Evolutionary conservation across 2,329 filamentous ascomycete genomes (phyloP).

Genomic region (Fusarium guadeloupense): DNA sequence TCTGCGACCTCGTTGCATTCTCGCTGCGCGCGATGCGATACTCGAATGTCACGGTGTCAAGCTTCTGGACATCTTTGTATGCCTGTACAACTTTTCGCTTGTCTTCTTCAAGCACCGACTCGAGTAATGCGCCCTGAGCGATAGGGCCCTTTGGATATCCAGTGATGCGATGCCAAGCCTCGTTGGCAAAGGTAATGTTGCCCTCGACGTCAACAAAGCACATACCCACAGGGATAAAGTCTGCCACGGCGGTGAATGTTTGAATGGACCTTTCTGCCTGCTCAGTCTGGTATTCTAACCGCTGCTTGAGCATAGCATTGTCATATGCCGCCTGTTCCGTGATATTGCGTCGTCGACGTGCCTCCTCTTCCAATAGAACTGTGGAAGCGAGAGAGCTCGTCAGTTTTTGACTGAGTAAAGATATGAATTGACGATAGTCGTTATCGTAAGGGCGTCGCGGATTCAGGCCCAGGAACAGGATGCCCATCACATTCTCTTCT

Average conservation of each 20-base stretch:
- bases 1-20: not conserved
- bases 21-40: slow-evolving; percentile 50
- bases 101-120: slow-evolving; percentile 59
- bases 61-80: slow-evolving; percentile 53
- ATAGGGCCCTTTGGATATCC: slow-evolving; percentile 52
- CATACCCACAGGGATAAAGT: slow-evolving; percentile 78
- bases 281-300: slow-evolving; percentile 66
- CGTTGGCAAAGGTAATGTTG: slow-evolving; percentile 75
- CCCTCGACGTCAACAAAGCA: slow-evolving; percentile 74
- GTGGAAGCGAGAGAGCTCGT: slow-evolving; percentile 76
- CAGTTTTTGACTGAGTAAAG: slow-evolving; percentile 63
- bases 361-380: slow-evolving; percentile 76
- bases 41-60: slow-evolving; percentile 56
- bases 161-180: slow-evolving; percentile 68
- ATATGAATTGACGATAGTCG: slow-evolving; percentile 75
- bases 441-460: slow-evolving; percentile 77
- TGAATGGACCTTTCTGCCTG: slow-evolving; percentile 65
- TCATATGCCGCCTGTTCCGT: slow-evolving; percentile 71
- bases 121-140: slow-evolving; percentile 50
- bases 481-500: slow-evolving; percentile 71
- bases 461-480: slow-evolving; percentile 76
- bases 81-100: slow-evolving; percentile 52
- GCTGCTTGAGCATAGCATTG: slow-evolving; percentile 71
- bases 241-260: slow-evolving; percentile 75
- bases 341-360: slow-evolving; percentile 61